Evolutionary conservation across 805 yeast genomes (phyloP).

Genomic region (Debaryomyces hansenii): DNA sequence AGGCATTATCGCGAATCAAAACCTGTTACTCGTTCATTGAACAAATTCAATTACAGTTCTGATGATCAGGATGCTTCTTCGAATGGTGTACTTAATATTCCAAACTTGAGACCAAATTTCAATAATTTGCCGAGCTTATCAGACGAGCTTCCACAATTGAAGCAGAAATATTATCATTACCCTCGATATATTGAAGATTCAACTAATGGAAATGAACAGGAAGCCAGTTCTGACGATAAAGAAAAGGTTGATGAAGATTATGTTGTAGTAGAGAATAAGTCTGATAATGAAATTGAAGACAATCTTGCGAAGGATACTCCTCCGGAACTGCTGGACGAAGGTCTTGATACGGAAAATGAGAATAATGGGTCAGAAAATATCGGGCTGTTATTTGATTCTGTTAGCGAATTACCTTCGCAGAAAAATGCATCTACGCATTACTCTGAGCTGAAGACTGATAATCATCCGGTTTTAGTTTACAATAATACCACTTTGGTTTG

Average conservation of each 20-base stretch:
- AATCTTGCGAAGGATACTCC: slow-evolving; percentile 5
- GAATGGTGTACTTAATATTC: slow-evolving; percentile 16
- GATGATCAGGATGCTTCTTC: slow-evolving; percentile 10
- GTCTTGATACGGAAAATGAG: slow-evolving; percentile 24
- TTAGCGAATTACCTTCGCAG: slow-evolving; percentile 10
- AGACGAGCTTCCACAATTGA: slow-evolving; percentile 25
- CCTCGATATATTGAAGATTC: slow-evolving; percentile 16
- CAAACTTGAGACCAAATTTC: slow-evolving; percentile 43
- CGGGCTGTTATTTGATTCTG: slow-evolving; percentile 20
- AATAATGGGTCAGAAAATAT: slow-evolving; percentile 9
- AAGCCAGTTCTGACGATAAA: neutral
- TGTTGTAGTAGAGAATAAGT: slow-evolving; percentile 16
- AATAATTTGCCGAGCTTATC: slow-evolving; percentile 37
- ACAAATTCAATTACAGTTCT: slow-evolving; percentile 19
- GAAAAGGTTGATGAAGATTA: slow-evolving; percentile 15
- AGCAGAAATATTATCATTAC: slow-evolving; percentile 32
- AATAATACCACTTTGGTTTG: slow-evolving; percentile 46
- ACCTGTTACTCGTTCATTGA: neutral
- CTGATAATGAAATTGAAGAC: slow-evolving; percentile 2
- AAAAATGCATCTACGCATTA: neutral
- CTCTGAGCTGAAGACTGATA: slow-evolving; percentile 1
- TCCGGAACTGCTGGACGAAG: slow-evolving; percentile 28
- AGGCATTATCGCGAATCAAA: slow-evolving; percentile 37
- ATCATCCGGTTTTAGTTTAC: slow-evolving; percentile 21
- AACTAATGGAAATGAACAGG: slow-evolving; percentile 13